These are phyloP conservation scores for Conticribra weissflogii DNA, from an alignment of 108 stramenopile genomes.

Conservation along the genomic window DNA sequence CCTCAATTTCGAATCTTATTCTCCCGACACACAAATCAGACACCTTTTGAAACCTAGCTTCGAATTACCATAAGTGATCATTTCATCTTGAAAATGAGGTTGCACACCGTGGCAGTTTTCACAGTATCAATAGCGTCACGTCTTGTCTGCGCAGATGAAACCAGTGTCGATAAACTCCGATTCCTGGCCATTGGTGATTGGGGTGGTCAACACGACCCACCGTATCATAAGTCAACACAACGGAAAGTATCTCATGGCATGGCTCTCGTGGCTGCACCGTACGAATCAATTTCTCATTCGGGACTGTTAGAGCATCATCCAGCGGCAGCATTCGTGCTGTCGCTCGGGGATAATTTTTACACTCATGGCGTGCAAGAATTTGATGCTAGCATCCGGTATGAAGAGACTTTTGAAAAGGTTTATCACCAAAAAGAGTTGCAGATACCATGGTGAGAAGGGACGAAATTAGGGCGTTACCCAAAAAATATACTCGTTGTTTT, in stretches of 20 bases:
- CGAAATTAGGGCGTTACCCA: too few relatives aligned
- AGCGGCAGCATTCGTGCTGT: conserved; percentile 45
- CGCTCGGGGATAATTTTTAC: conserved; percentile 65
- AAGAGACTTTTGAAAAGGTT: conserved; percentile 53
- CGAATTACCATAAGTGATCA: too few relatives aligned
- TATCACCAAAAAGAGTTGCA: conserved; percentile 41
- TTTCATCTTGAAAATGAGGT: too few relatives aligned
- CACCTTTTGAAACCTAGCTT: too few relatives aligned
- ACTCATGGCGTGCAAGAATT: conserved; percentile 24
- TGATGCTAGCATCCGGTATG: conserved; percentile 22
- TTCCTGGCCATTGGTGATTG: conserved; percentile 65
- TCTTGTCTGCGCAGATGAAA: too few relatives aligned
- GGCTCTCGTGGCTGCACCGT: conserved; percentile 34
- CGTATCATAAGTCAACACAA: conserved; percentile 46
- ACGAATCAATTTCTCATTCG: not conserved
- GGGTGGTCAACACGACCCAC: conserved; percentile 45
- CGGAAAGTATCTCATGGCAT: conserved; percentile 46
- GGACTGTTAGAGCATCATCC: not conserved
- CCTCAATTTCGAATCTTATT: too few relatives aligned
- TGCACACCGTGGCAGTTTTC: too few relatives aligned
- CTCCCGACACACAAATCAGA: too few relatives aligned
- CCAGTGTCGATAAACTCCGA: conserved; percentile 31
- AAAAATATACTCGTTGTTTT: too few relatives aligned
- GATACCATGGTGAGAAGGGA: conserved; percentile 42
- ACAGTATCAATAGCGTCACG: too few relatives aligned